Percentiles rank a stretch among this genome's conserved stretches.
Conservation (phyloP, 345 rosid species). For the Moricandia moricandioides region DNA sequence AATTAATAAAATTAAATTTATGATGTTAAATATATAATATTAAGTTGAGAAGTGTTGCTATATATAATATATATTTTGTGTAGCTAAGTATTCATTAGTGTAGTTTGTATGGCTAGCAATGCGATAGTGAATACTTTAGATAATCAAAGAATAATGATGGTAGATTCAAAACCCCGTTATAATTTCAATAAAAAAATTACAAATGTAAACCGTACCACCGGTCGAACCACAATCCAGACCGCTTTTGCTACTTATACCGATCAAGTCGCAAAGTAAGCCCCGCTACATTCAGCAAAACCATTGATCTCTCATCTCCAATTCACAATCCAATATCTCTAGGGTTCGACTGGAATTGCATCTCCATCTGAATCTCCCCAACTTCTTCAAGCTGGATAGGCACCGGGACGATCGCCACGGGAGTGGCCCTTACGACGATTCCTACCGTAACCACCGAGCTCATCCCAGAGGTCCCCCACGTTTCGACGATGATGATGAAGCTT, state of each 20-base stretch:
- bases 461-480: constrained; percentile 50
- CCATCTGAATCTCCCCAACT: not conserved
- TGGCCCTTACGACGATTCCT: constrained; percentile 41
- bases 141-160: too few relatives aligned
- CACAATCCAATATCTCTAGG: constrained; percentile 31
- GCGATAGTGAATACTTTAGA: too few relatives aligned
- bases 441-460: constrained; percentile 37
- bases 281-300: not conserved
- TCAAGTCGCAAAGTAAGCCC: not conserved
- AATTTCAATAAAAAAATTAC: not conserved
- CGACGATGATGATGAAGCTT: constrained; percentile 36
- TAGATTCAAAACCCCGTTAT: too few relatives aligned
- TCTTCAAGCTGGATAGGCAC: constrained; percentile 71
- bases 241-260: not conserved
- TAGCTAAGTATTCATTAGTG: too few relatives aligned
- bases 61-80: too few relatives aligned
- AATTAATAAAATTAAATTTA: too few relatives aligned
- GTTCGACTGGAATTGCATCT: not conserved
- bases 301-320: constrained; percentile 2
- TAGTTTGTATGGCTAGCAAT: too few relatives aligned
- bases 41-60: too few relatives aligned
- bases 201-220: not conserved
- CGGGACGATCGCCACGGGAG: constrained; percentile 61
- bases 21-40: too few relatives aligned
- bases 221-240: not conserved